A percentile compares a stretch with the other conserved stretches of the same genome.
Conservation (phyloP, 179 eudicot species). For the Spinacia oleracea region DNA sequence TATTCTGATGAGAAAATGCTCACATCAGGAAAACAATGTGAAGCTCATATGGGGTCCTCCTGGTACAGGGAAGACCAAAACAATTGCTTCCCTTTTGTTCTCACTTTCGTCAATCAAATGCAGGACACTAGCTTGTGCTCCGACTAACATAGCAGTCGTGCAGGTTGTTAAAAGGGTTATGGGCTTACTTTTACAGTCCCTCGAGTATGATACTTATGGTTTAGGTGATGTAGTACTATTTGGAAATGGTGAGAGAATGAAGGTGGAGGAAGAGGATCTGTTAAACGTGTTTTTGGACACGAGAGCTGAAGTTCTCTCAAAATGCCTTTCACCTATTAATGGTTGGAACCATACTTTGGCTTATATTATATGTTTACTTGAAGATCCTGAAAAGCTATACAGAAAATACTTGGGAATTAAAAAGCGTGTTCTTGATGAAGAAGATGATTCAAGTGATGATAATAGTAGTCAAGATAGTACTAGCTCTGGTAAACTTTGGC, state of each 20-base stretch:
- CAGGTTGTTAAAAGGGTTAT: slow-evolving; percentile 47
- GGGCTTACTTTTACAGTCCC: slow-evolving; percentile 25
- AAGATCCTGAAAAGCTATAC: slow-evolving; percentile 44
- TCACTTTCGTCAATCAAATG: slow-evolving; percentile 47
- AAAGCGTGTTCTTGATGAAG: no score
- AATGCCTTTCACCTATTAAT: slow-evolving; percentile 40
- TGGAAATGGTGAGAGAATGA: slow-evolving; percentile 72
- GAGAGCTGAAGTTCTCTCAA: slow-evolving; percentile 38
- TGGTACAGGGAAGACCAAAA: slow-evolving; percentile 77
- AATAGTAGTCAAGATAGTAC: no score
- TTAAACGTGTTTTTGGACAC: slow-evolving; percentile 47
- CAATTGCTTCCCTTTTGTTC: slow-evolving; percentile 43
- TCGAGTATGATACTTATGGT: slow-evolving; percentile 45
- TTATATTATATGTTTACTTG: slow-evolving; percentile 46
- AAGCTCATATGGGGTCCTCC: slow-evolving; percentile 87
- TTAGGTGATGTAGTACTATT: slow-evolving; percentile 65
- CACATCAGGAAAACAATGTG: slow-evolving; percentile 34
- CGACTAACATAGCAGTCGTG: slow-evolving; percentile 66
- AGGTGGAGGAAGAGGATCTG: slow-evolving; percentile 53
- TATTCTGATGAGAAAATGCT: slow-evolving; percentile 45
- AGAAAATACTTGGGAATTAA: slow-evolving; percentile 28
- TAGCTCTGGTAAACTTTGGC: no score
- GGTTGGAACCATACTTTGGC: slow-evolving; percentile 51
- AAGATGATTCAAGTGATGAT: not conserved
- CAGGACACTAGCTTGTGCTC: slow-evolving; percentile 74